Base-by-base conservation (phyloP, 768 basidiomycete species). In the Leccinum aurantiacum region DNA sequence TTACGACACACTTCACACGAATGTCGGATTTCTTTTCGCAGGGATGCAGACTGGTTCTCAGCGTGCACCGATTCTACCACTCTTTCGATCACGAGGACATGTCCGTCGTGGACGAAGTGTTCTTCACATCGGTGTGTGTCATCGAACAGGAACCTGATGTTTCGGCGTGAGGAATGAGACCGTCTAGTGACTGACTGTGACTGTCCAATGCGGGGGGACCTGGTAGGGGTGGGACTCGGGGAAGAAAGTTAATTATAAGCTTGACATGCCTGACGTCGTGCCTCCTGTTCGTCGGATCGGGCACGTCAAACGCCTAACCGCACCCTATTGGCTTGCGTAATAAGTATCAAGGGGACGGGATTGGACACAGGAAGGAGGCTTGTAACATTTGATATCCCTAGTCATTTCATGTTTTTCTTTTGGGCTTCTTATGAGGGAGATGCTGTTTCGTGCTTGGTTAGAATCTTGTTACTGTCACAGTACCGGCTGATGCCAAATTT, bases 11-110 rank as follows among this genome's bases (percentile, higher is more conserved):
- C 27, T 14, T 44, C 24, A 14, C 24, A 3, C 29, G 41, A 24
- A 33, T 22, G 37, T 44, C 35, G 50, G 19, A 25, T 48, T 52
- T 13, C 13, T 38, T 22, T 27, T n/a, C 10, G 27, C 44, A 63
- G 55, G 61, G 62, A 15, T 60, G 62, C 46, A 49, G 56, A 60
- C 41, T 53, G n/a, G 29, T 48, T 25, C 49, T 64, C 38, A 57
- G 37, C 24, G 49, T 57, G 14, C 49, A 50, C 19, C 53, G 41
- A 52, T 53, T 60, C n/a, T 49, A 38, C 17, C 41, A 44, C 10
- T 24, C 58, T 22, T 31, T 27, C 9, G 35, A 37, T 10, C 15
- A 15, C 31, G 25, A 11, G n/a, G 49, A 47, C 6, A 31, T 24
- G 2, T 6, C 25, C 1, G 13, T 53, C 27, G 44, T 19, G 41